A percentile compares a stretch with the other conserved stretches of the same genome.
These are phyloP conservation scores for Turritis glabra DNA, from an alignment of 345 rosid genomes.

Conservation along the genomic window DNA sequence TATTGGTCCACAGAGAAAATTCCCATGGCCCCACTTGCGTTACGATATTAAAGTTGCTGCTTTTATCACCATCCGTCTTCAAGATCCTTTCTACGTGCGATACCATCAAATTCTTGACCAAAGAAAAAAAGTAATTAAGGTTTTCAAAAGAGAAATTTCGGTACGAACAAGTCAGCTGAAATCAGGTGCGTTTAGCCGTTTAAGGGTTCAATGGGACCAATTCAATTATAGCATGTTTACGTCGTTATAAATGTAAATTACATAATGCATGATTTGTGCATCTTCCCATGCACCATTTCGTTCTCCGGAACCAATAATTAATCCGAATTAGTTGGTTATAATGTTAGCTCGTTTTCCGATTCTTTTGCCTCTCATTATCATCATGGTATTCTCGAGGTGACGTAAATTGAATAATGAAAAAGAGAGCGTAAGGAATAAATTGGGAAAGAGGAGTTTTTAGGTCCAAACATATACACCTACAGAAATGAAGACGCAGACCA, in stretches of 20 bases:
- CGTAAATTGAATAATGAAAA: conserved; percentile 23
- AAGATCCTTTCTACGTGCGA: conserved; percentile 13
- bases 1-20: conserved; percentile 10
- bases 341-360: background rate
- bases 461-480: conserved; percentile 25
- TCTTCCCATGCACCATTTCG: background rate
- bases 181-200: background rate
- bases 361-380: conserved; percentile 12
- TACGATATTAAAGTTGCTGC: conserved; percentile 15
- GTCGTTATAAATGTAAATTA: background rate
- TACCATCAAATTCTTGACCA: conserved; percentile 18
- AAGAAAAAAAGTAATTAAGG: background rate
- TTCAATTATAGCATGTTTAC: background rate
- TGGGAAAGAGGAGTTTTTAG: conserved; percentile 9
- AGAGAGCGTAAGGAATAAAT: background rate
- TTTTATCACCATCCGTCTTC: conserved; percentile 13
- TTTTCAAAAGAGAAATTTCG: background rate
- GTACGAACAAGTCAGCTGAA: background rate
- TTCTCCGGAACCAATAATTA: background rate
- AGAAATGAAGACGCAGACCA: conserved; percentile 22
- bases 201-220: background rate
- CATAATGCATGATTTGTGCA: background rate
- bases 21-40: conserved; percentile 10
- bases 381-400: conserved; percentile 25
- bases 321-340: background rate